Evolutionary conservation across 139 green algal species (phyloP).

Genomic region (Asterochloris erici): DNA sequence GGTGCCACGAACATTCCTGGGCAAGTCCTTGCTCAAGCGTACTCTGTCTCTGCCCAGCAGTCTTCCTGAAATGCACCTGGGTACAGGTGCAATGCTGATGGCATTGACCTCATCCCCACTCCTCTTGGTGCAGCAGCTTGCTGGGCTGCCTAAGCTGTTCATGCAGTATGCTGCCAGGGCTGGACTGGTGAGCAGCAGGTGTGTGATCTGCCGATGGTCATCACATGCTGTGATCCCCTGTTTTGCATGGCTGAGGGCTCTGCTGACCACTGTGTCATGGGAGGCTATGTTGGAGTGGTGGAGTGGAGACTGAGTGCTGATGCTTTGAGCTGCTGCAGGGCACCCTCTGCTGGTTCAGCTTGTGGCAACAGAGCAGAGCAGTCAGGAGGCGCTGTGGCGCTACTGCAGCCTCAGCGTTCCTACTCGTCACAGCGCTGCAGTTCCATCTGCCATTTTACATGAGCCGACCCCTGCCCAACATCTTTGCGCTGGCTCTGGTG

Average conservation of each 20-base stretch:
- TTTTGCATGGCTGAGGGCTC: too few species aligned
- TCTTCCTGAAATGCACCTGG: not conserved
- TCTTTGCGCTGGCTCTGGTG: slow-evolving; percentile 60
- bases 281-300: too few species aligned
- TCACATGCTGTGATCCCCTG: not conserved
- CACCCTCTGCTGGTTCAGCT: slow-evolving; percentile 13
- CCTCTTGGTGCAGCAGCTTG: not conserved
- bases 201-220: too few species aligned
- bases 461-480: slow-evolving; percentile 74
- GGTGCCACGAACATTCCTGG: slow-evolving; percentile 77
- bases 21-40: slow-evolving; percentile 4
- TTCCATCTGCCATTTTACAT: slow-evolving; percentile 88
- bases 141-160: slow-evolving; percentile 11
- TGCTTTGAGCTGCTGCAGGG: slow-evolving; percentile 16
- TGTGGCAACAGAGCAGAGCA: slow-evolving; percentile 25
- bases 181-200: too few species aligned
- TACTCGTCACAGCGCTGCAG: slow-evolving; percentile 52
- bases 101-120: slow-evolving; percentile 6
- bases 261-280: too few species aligned
- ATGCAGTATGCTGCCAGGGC: not conserved
- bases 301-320: not conserved
- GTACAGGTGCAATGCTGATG: slow-evolving; percentile 19
- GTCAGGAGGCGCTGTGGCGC: slow-evolving; percentile 17
- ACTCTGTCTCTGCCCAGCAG: not conserved
- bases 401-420: slow-evolving; percentile 20